Conservation (phyloP, 495 filamentous ascomycete species). For the Penicillium diatomitis region DNA sequence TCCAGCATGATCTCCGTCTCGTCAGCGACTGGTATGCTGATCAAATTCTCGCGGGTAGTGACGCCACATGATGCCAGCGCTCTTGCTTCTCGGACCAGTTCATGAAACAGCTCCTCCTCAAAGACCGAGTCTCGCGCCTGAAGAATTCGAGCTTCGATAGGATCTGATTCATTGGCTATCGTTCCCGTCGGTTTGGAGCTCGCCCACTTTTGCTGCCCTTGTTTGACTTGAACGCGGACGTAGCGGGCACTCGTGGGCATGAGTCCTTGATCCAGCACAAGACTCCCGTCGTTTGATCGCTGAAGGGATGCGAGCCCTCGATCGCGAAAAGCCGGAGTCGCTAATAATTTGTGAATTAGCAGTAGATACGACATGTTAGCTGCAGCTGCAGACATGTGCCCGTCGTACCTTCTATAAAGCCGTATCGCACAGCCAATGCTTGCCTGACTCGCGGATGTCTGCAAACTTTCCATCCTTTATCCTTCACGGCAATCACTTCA, state of each 20-base stretch:
- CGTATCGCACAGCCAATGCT: slow-evolving; percentile 76
- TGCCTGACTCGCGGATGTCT: slow-evolving; percentile 62
- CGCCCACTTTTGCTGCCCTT: slow-evolving; percentile 30
- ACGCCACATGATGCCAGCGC: slow-evolving; percentile 57
- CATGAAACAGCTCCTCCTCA: slow-evolving; percentile 89
- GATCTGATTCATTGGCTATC: slow-evolving; percentile 18
- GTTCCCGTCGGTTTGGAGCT: slow-evolving; percentile 31
- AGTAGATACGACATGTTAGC: too few relatives aligned
- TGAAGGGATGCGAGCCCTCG: slow-evolving; percentile 70
- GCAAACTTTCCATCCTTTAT: slow-evolving; percentile 77
- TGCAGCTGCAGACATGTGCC: too few relatives aligned
- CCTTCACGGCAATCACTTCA: slow-evolving; percentile 67
- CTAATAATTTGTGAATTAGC: slow-evolving; percentile 18
- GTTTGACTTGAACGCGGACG: slow-evolving; percentile 52
- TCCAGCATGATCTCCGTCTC: slow-evolving; percentile 54
- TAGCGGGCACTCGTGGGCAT: slow-evolving; percentile 45
- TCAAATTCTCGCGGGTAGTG: slow-evolving; percentile 45
- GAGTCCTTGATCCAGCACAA: slow-evolving; percentile 64
- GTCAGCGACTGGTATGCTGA: slow-evolving; percentile 46
- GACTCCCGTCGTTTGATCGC: slow-evolving; percentile 61
- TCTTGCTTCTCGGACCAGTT: slow-evolving; percentile 74
- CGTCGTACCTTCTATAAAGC: slow-evolving; percentile 63
- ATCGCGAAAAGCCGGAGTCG: slow-evolving; percentile 64
- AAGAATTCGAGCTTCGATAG: slow-evolving; percentile 58
- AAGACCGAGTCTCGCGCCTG: slow-evolving; percentile 82